phyloP scores from a whole-genome alignment of 768 basidiomycete species.

The Pulveroboletus sp. region DNA sequence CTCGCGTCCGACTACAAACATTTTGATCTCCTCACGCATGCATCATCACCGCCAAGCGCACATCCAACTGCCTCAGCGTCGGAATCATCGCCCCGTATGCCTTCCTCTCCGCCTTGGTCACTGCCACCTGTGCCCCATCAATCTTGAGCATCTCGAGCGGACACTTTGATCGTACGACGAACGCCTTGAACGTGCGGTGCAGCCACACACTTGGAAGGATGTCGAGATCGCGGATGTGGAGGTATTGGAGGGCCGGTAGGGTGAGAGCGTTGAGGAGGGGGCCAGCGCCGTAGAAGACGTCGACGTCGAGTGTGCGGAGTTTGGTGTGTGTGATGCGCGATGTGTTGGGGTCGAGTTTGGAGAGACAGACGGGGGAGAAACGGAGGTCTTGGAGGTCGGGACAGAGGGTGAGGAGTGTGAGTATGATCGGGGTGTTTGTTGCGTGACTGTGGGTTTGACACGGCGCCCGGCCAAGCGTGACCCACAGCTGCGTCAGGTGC shows the following conservation, averaged over 20 bases:
- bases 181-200: slow-evolving; percentile 12
- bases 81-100: slow-evolving; percentile 15
- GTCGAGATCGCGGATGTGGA: slow-evolving; percentile 15
- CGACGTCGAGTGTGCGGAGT: slow-evolving; percentile 11
- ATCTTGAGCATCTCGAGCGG: slow-evolving; percentile 18
- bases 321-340: slow-evolving; percentile 11
- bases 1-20: no score
- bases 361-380: slow-evolving; percentile 7
- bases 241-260: slow-evolving; percentile 9
- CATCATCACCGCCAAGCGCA: slow-evolving; percentile 10
- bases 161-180: slow-evolving; percentile 19
- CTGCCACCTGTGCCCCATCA: slow-evolving; percentile 8
- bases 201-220: slow-evolving; percentile 16
- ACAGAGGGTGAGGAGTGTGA: slow-evolving; percentile 18
- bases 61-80: slow-evolving; percentile 16
- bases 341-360: background rate
- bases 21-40: no score
- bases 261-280: slow-evolving; percentile 13
- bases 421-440: background rate
- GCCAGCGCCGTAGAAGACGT: slow-evolving; percentile 1
- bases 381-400: slow-evolving; percentile 15
- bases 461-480: background rate
- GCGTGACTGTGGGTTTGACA: background rate
- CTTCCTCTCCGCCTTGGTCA: slow-evolving; percentile 13
- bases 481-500: slow-evolving; percentile 13